Base-by-base conservation (phyloP, 2,329 filamentous ascomycete species). In the Colletotrichum lupini region DNA sequence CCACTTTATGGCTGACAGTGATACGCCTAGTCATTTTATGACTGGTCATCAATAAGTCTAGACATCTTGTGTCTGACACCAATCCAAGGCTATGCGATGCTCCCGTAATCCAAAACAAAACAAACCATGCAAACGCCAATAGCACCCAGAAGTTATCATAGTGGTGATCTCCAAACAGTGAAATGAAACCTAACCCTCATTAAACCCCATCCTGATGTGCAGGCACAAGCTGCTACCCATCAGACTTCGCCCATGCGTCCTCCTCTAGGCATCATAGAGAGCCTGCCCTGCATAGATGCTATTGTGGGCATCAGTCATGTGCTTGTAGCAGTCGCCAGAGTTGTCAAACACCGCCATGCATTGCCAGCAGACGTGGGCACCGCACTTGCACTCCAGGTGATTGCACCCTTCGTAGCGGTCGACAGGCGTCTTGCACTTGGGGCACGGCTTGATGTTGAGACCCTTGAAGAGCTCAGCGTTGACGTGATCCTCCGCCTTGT, bases 351-450 rank as follows among this genome's bases (percentile, higher is more conserved):
- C 75, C 22, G 65, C 64, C 78, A 86, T 72, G 71, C 87, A 89
- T 2, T 82, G 77, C 85, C 86, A 89, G 74, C 86, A 89, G 37
- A 88, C 85, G 70, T 87, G 83, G 0, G 79, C 75, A 3, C 77
- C 73, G 69, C 87, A 88, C 0, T n/a, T 52, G 70, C 87, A 88
- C 0, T 71, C 75, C 71, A 88, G 84, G 75, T 88, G 85, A 74
- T 87, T 83, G 72, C 87, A 89, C 0, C 86, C 87, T 0, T 78
- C 78, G 0, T 61, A 76, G 78, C 87, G 87, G 69, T 86, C 81
- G 1, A 87, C 81, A 1, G 80, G 64, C 1, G 80, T 82, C n/a
- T 74, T 76, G 74, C 86, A 87, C 8, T 74, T 75, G 0, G 83
- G 85, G 46, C 86, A 88, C 42, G 82, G 77, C 64, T 84, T 82